Evolutionary conservation across 371 early-diverging fungal genomes (phyloP), one percentile per base, ranked within the genome.

Genomic region (Mucor velutinosus): DNA sequence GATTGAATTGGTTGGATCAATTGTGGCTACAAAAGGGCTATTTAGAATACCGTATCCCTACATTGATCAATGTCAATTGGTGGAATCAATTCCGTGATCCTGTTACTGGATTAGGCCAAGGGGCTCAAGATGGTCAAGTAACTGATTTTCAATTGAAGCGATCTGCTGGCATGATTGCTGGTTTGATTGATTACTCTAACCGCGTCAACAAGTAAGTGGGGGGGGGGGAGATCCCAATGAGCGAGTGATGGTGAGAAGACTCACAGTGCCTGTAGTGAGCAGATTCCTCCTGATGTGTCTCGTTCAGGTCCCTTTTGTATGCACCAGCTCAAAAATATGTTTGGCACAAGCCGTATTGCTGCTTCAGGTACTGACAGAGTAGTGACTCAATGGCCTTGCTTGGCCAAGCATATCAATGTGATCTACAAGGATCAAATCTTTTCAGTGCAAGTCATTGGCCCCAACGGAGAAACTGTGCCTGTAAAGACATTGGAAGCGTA

Each of bases 21-120:
- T 87, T 93, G 27, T 95, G 94, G 95, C 86, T 97, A 10, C 78
- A 86, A 62, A 91, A 93, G 66, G 98, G 92, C 15, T 98, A 98
- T 73, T 87, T 94, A n/a, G 89, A 91, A 55, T 96, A 93, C 85
- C 86, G 96, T 29, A 92, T 89, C 10, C 89, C 94, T 3, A 85
- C 90, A 7, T 77, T 94, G 69, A 87, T 95, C 78, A 93, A 95
- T 69, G 91, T 93, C 61, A 97, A 95, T 72, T 97, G 95, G 96
- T 95, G 86, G 89, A 88, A 83, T 37, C 83, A 86, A 71, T 87
- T 90, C 72, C 82, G 79, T 33, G 91, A 93, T 72, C 86, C 86
- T 57, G 87, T 87, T 5, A 64, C 65, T 1, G 87, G 85, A 33
- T 75, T 87, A 7, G 70, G 80, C 0, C 69, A 81, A 11, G 65